phyloP scores from a whole-genome alignment of 306 rosid genomes.

The Vachellia pachyceras region DNA sequence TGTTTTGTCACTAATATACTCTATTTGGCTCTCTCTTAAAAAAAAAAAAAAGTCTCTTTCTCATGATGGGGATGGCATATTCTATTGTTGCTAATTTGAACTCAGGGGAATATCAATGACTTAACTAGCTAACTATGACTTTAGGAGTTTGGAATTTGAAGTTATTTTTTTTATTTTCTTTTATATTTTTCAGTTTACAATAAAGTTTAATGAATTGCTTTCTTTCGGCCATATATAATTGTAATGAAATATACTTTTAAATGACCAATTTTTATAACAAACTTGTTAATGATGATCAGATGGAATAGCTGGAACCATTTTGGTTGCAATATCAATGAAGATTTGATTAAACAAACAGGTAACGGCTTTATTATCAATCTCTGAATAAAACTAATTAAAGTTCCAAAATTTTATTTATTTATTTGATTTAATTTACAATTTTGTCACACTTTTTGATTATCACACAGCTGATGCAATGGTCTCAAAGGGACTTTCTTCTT shows the following conservation, averaged over 20 bases:
- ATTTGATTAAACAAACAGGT: conserved; percentile 73
- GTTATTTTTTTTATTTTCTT: not conserved
- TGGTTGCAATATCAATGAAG: conserved; percentile 59
- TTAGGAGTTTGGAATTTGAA: not conserved
- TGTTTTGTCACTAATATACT: not conserved
- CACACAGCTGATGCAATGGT: conserved; percentile 86
- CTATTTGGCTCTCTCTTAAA: not conserved
- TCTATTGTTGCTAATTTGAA: not conserved
- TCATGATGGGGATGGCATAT: not conserved
- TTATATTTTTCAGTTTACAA: not conserved
- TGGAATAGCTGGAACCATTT: conserved; percentile 91
- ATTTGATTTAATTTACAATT: not conserved
- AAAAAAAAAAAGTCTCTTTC: not conserved
- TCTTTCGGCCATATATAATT: not conserved
- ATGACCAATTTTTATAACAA: conserved; percentile 12
- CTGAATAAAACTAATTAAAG: not conserved
- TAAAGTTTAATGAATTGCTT: not conserved
- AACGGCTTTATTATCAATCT: not conserved
- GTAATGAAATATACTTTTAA: not conserved
- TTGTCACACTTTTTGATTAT: not conserved
- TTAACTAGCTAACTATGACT: not conserved
- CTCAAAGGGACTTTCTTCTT: conserved; percentile 68
- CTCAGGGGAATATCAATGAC: not conserved
- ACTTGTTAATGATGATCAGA: conserved; percentile 36
- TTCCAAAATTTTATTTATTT: not conserved